These are phyloP conservation scores for Lathyrus aphaca DNA, from an alignment of 306 rosid species.

Conservation along the genomic window DNA sequence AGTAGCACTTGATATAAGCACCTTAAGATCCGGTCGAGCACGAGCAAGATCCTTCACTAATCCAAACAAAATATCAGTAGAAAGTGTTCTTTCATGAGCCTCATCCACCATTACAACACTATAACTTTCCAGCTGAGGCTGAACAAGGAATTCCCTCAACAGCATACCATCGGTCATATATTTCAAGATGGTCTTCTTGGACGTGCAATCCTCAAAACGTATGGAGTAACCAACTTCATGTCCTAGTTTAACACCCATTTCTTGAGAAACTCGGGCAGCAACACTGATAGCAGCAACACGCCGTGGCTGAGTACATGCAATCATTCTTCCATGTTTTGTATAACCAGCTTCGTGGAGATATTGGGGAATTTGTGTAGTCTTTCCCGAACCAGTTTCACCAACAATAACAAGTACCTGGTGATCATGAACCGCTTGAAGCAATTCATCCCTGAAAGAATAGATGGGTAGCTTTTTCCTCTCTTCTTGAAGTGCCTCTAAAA, in stretches of 20 bases:
- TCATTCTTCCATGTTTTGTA: slow-evolving; percentile 86
- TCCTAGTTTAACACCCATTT: slow-evolving; percentile 91
- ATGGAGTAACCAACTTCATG: slow-evolving; percentile 97
- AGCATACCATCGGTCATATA: slow-evolving; percentile 99
- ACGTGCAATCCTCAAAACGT: slow-evolving; percentile 94
- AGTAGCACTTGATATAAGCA: slow-evolving; percentile 92
- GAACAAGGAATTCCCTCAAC: slow-evolving; percentile 86
- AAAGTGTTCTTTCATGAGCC: slow-evolving; percentile 97
- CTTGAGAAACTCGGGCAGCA: slow-evolving; percentile 82
- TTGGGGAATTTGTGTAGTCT: slow-evolving; percentile 46
- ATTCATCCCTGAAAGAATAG: slow-evolving; percentile 69
- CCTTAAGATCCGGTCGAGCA: slow-evolving; percentile 85
- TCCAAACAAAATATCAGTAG: slow-evolving; percentile 93
- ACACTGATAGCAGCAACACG: slow-evolving; percentile 7
- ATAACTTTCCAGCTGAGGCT: slow-evolving; percentile 85
- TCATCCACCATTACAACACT: slow-evolving; percentile 99
- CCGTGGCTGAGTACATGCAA: slow-evolving; percentile 41
- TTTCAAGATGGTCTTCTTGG: slow-evolving; percentile 84
- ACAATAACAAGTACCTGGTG: slow-evolving; percentile 94
- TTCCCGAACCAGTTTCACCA: slow-evolving; percentile 77
- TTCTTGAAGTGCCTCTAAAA: slow-evolving; percentile 47
- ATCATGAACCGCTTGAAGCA: slow-evolving; percentile 70
- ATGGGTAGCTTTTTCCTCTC: slow-evolving; percentile 82
- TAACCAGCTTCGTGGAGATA: slow-evolving; percentile 95
- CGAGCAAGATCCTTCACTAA: slow-evolving; percentile 90